Conservation (phyloP, 208 protist species). For the Crithidia fasciculata region DNA sequence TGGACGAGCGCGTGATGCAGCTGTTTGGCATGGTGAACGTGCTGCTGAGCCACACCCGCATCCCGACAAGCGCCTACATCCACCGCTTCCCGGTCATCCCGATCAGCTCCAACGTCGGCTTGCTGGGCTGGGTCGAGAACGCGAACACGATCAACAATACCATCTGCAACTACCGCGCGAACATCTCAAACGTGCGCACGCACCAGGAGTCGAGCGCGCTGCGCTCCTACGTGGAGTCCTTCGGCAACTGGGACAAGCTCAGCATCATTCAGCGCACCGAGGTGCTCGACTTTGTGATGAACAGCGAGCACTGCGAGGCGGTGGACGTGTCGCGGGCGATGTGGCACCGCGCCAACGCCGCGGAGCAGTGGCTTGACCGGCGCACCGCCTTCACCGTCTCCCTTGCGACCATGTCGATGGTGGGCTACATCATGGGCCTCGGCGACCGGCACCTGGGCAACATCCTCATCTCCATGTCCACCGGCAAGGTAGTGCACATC, state of each 20-base stretch:
- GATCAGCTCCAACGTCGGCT: slow-evolving; percentile 98
- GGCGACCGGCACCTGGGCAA: slow-evolving; percentile 99
- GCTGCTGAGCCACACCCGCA: slow-evolving; percentile 94
- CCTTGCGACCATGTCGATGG: slow-evolving; percentile 99
- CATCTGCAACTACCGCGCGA: slow-evolving; percentile 97
- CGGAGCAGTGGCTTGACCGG: slow-evolving; percentile 98
- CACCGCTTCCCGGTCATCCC: slow-evolving; percentile 98
- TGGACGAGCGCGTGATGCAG: slow-evolving; percentile 99
- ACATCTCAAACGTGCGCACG: slow-evolving; percentile 85
- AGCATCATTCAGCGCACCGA: slow-evolving; percentile 96
- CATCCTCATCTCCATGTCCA: slow-evolving; percentile 98
- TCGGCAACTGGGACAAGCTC: slow-evolving; percentile 89
- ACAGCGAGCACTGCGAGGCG: slow-evolving; percentile 90
- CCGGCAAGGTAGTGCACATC: slow-evolving; percentile 99
- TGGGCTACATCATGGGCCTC: slow-evolving; percentile 94
- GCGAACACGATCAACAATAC: slow-evolving; percentile 99
- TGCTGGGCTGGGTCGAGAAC: slow-evolving; percentile 99
- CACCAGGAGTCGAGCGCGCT: slow-evolving; percentile 85
- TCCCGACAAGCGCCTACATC: slow-evolving; percentile 88
- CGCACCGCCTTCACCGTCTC: slow-evolving; percentile 98
- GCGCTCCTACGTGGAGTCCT: slow-evolving; percentile 88
- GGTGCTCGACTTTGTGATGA: slow-evolving; percentile 98
- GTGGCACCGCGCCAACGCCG: slow-evolving; percentile 97
- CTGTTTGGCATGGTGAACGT: slow-evolving; percentile 99
- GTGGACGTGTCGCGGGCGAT: slow-evolving; percentile 90